Evolutionary conservation across 495 filamentous ascomycete genomes (phyloP).

Genomic region (Bacidia rubella): DNA sequence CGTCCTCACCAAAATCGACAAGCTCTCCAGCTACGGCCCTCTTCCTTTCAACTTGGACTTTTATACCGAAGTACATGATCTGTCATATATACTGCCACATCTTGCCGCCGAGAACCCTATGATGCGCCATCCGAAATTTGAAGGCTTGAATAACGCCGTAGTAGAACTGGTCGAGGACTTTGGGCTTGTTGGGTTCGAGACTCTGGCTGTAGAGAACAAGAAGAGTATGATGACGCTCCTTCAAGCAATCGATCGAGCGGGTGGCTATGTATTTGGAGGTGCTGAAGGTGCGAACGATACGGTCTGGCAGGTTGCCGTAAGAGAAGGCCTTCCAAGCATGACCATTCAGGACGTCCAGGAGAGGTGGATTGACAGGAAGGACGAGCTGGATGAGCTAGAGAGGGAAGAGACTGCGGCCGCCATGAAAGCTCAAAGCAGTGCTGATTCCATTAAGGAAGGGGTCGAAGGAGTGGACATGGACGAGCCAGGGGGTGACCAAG

Average conservation of each 20-base stretch:
- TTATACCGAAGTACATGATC: slow-evolving; percentile 96
- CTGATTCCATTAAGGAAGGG: slow-evolving; percentile 11
- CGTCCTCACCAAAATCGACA: slow-evolving; percentile 94
- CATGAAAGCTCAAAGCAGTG: slow-evolving; percentile 25
- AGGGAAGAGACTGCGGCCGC: slow-evolving; percentile 54
- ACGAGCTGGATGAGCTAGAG: slow-evolving; percentile 76
- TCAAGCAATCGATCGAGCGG: slow-evolving; percentile 73
- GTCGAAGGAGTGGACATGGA: slow-evolving; percentile 25
- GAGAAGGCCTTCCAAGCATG: slow-evolving; percentile 66
- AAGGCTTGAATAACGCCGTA: slow-evolving; percentile 71
- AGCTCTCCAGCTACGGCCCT: slow-evolving; percentile 60
- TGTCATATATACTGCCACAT: slow-evolving; percentile 67
- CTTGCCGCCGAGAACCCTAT: slow-evolving; percentile 49
- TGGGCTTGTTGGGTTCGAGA: slow-evolving; percentile 79
- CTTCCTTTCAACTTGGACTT: slow-evolving; percentile 90
- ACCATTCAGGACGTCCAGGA: slow-evolving; percentile 85
- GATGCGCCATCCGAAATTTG: slow-evolving; percentile 57
- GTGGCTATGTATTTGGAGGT: slow-evolving; percentile 84
- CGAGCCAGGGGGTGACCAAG: slow-evolving; percentile 22
- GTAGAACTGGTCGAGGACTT: slow-evolving; percentile 79
- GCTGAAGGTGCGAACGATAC: slow-evolving; percentile 87
- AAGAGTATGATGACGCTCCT: slow-evolving; percentile 87
- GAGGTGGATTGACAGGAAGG: slow-evolving; percentile 82
- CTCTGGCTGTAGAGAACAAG: slow-evolving; percentile 89
- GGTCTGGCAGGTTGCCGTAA: slow-evolving; percentile 88